These are phyloP conservation scores for Saccharomycopsis lassenensis DNA, from an alignment of 805 yeast species.

Conservation along the genomic window DNA sequence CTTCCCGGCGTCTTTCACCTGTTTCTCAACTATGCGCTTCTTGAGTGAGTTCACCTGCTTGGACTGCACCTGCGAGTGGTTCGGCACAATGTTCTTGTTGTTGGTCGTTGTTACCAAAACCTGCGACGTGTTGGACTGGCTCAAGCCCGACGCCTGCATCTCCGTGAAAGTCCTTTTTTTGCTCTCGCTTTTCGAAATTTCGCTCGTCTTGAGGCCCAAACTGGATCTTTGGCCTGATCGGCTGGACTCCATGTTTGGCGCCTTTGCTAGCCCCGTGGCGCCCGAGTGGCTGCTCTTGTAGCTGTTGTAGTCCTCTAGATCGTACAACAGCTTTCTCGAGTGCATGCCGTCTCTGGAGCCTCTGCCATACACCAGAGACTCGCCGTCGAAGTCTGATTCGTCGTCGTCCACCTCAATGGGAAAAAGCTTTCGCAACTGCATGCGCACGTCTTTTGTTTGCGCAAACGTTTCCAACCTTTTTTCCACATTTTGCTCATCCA, in stretches of 20 bases:
- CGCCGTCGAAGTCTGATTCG: background rate
- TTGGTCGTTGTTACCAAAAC: background rate
- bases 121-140: slow-evolving; percentile 28
- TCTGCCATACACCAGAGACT: too few species aligned
- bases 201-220: too few species aligned
- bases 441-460: slow-evolving; percentile 31
- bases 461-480: slow-evolving; percentile 21
- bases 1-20: slow-evolving; percentile 10
- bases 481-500: slow-evolving; percentile 30
- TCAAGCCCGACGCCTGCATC: slow-evolving; percentile 52
- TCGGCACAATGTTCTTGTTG: slow-evolving; percentile 51
- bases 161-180: slow-evolving; percentile 35
- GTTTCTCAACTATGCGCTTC: slow-evolving; percentile 27
- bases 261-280: too few species aligned
- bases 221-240: too few species aligned
- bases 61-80: slow-evolving; percentile 44
- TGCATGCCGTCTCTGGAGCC: too few species aligned
- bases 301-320: too few species aligned
- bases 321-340: too few species aligned
- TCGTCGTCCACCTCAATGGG: slow-evolving; percentile 1
- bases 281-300: too few species aligned
- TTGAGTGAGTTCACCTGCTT: slow-evolving; percentile 39
- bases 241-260: too few species aligned
- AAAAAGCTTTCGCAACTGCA: slow-evolving; percentile 20
- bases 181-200: too few species aligned